Base-by-base conservation (phyloP, 2,329 filamentous ascomycete genomes). In the Talaromyces sp. region DNA sequence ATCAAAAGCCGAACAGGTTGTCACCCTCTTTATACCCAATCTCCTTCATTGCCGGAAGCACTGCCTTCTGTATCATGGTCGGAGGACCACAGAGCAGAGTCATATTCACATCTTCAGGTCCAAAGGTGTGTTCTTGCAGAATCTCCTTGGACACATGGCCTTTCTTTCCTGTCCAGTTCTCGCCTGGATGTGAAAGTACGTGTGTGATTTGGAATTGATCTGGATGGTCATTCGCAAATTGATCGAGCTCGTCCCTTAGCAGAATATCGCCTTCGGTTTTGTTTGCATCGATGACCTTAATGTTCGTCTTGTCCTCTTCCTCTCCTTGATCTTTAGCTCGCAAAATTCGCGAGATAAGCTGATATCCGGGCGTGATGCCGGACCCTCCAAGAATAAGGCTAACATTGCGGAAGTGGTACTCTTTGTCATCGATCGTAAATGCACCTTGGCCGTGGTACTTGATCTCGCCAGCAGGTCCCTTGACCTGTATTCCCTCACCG, bases 1-100 rank as follows among this genome's bases (percentile, higher is more conserved):
- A 6, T 69, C 91, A 87, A 58, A 91, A 83, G 9, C 76, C 75
- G 64, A 79, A 79, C 37, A 78, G 59, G 58, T 78, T 76, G 63
- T 72, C 66, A 45, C 77, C 77, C 63, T 79, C 75, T 31, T 68
- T 65, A 58, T 77, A 80, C 0, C 77, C 76, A 75, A 73, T 76
- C 41, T 75, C 67, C 62, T 66, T 75, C 66, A 82, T 62, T 2
- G 73, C 78, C 15, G 79, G 79, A 64, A 82, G 62, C 1, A 73
- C 79, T n/a, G 76, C 77, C 63, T 78, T 80, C 64, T 78, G 74
- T 53, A 82, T 81, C 77, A 82, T 77, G 1, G 70, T 69, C 5
- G 77, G 77, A 37, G 78, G 78, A 0, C 80, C 79, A 63, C 79
- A 83, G 37, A 82, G 63, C 33, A 83, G 76, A 3, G 74, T 75